Percentiles rank a stretch among this genome's conserved stretches.
These are phyloP conservation scores for Pseudocercospora fuligena DNA, from an alignment of 2,329 filamentous ascomycete genomes.

Conservation along the genomic window DNA sequence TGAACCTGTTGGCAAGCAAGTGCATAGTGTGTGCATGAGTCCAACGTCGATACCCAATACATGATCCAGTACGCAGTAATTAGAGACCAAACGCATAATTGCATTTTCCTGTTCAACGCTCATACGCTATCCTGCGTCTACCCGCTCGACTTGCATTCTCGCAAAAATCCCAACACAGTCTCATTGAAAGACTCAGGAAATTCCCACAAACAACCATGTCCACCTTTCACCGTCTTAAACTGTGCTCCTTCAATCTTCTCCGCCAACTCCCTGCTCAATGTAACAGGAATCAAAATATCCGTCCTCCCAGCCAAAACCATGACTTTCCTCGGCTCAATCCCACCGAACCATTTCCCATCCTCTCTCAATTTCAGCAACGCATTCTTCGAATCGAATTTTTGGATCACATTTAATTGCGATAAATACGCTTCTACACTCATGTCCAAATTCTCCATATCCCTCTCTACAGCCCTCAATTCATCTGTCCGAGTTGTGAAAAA, in stretches of 20 bases:
- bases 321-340: constrained; percentile 23
- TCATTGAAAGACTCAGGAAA: constrained; percentile 32
- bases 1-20: background rate
- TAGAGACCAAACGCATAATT: background rate
- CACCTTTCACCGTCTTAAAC: constrained; percentile 31
- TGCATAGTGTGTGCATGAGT: background rate
- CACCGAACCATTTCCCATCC: constrained; percentile 24
- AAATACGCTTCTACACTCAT: constrained; percentile 31
- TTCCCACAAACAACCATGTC: constrained; percentile 34
- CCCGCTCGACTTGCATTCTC: background rate
- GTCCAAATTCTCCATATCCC: constrained; percentile 30
- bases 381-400: constrained; percentile 28
- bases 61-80: background rate
- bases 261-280: constrained; percentile 28
- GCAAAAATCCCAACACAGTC: constrained; percentile 23
- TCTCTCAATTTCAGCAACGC: constrained; percentile 24
- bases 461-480: constrained; percentile 28
- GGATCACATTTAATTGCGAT: constrained; percentile 34
- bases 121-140: background rate
- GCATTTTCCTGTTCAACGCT: background rate
- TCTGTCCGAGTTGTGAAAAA: constrained; percentile 26
- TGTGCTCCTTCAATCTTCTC: constrained; percentile 26
- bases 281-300: constrained; percentile 34
- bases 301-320: constrained; percentile 33
- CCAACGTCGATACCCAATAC: background rate